These are phyloP conservation scores for Allantophomopsis cytisporea DNA, from an alignment of 2,329 filamentous ascomycete genomes.

Conservation along the genomic window DNA sequence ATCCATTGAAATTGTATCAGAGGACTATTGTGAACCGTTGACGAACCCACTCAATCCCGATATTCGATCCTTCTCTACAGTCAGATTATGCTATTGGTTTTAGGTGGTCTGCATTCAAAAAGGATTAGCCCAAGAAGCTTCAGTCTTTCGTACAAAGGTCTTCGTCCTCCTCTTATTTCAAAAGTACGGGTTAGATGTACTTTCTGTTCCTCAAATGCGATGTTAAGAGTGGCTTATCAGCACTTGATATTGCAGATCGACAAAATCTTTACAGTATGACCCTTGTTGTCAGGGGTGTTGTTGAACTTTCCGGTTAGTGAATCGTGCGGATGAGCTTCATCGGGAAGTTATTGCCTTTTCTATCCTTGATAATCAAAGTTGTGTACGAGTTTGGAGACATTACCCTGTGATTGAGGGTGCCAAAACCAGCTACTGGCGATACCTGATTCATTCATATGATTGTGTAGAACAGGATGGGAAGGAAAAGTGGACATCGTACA, in stretches of 20 bases:
- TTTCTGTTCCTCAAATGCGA: slow-evolving; percentile 33
- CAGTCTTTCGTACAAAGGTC: slow-evolving; percentile 20
- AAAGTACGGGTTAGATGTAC: slow-evolving; percentile 29
- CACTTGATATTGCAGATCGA: slow-evolving; percentile 21
- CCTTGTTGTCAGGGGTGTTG: slow-evolving; percentile 19
- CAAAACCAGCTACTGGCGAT: too few species aligned
- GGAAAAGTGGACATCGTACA: too few species aligned
- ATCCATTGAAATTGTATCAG: too few species aligned
- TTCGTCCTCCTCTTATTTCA: slow-evolving; percentile 24
- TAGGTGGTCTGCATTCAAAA: slow-evolving; percentile 23
- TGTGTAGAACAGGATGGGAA: too few species aligned
- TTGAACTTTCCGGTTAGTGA: slow-evolving; percentile 13
- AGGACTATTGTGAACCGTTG: too few species aligned
- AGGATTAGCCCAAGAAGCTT: slow-evolving; percentile 25
- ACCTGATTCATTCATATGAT: too few species aligned
- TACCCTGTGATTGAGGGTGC: slow-evolving; percentile 10
- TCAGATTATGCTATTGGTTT: too few species aligned
- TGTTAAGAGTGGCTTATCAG: slow-evolving; percentile 12
- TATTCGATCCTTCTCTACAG: too few species aligned
- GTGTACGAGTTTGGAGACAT: slow-evolving; percentile 15
- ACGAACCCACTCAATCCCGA: too few species aligned
- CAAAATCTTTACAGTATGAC: slow-evolving; percentile 25
- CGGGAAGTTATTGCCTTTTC: slow-evolving; percentile 28
- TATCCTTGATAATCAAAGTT: background rate
- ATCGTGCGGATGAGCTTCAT: slow-evolving; percentile 22